These are phyloP conservation scores for Mycena galopus DNA, from an alignment of 768 basidiomycete species.

Conservation along the genomic window DNA sequence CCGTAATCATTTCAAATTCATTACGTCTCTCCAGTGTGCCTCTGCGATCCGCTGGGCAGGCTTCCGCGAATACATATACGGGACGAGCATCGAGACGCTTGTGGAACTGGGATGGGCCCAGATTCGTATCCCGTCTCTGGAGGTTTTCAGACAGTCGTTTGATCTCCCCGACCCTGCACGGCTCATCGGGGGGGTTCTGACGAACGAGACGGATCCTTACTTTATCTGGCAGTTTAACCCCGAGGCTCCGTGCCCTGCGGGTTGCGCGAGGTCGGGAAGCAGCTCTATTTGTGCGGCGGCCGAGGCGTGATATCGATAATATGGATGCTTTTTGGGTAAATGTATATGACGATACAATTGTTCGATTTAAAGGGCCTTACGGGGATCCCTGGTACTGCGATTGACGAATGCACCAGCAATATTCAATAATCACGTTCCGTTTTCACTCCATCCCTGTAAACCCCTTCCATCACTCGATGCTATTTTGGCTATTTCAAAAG, in stretches of 20 bases:
- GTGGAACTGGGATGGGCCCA: slow-evolving; percentile 35
- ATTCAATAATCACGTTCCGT: too few relatives aligned
- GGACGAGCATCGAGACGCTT: slow-evolving; percentile 34
- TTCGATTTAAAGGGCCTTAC: too few relatives aligned
- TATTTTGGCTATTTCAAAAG: too few relatives aligned
- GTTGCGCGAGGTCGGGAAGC: slow-evolving; percentile 30
- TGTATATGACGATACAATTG: too few relatives aligned
- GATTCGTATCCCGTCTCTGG: slow-evolving; percentile 31
- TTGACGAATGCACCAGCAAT: too few relatives aligned
- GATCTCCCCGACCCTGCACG: slow-evolving; percentile 27
- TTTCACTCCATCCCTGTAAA: too few relatives aligned
- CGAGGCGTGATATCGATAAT: too few relatives aligned
- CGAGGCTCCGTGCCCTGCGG: slow-evolving; percentile 31
- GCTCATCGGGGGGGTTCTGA: slow-evolving; percentile 35
- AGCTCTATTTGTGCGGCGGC: too few relatives aligned
- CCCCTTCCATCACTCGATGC: too few relatives aligned
- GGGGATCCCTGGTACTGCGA: too few relatives aligned
- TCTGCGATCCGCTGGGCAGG: slow-evolving; percentile 38
- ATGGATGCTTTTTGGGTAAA: too few relatives aligned
- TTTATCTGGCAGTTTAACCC: slow-evolving; percentile 37
- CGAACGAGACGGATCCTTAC: slow-evolving; percentile 37
- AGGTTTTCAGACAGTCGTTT: slow-evolving; percentile 33
- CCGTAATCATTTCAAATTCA: background rate
- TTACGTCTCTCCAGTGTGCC: slow-evolving; percentile 29
- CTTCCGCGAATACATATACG: slow-evolving; percentile 39